Evolutionary conservation across 2,329 filamentous ascomycete genomes (phyloP).

Genomic region (Diaporthe longicolla): DNA sequence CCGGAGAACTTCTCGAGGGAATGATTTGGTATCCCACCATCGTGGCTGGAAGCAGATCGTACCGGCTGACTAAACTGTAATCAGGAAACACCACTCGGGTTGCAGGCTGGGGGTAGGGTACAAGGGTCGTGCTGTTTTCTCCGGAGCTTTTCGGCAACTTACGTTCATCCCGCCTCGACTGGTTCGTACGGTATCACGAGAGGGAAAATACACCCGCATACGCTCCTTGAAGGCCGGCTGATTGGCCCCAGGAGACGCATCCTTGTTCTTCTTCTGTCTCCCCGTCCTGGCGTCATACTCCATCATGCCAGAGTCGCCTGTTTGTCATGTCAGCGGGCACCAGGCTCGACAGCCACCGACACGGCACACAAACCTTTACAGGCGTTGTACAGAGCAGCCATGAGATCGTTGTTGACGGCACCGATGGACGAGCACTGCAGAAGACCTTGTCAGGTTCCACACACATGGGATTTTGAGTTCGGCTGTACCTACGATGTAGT

Average conservation of each 20-base stretch:
- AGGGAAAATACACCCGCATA: slow-evolving; percentile 87
- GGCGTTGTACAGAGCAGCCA: slow-evolving; percentile 69
- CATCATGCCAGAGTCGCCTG: slow-evolving; percentile 59
- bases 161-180: slow-evolving; percentile 76
- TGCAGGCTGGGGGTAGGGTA: slow-evolving; percentile 39
- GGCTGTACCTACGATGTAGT: slow-evolving; percentile 74
- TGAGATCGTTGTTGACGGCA: slow-evolving; percentile 76
- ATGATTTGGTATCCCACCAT: slow-evolving; percentile 78
- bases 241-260: slow-evolving; percentile 45
- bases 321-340: slow-evolving; percentile 45
- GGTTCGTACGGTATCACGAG: slow-evolving; percentile 73
- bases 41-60: slow-evolving; percentile 84
- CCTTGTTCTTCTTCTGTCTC: slow-evolving; percentile 50
- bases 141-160: slow-evolving; percentile 50
- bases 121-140: slow-evolving; percentile 1
- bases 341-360: slow-evolving; percentile 23
- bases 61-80: slow-evolving; percentile 71
- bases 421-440: slow-evolving; percentile 84
- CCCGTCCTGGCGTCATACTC: slow-evolving; percentile 59
- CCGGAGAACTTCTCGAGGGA: slow-evolving; percentile 79
- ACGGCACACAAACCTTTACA: slow-evolving; percentile 62
- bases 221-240: slow-evolving; percentile 56
- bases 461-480: slow-evolving; percentile 3
- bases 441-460: slow-evolving; percentile 41
- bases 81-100: slow-evolving; percentile 19